Conservation (phyloP, 2,329 filamentous ascomycete genomes). For the Hawksworthiomyces lignivorus region DNA sequence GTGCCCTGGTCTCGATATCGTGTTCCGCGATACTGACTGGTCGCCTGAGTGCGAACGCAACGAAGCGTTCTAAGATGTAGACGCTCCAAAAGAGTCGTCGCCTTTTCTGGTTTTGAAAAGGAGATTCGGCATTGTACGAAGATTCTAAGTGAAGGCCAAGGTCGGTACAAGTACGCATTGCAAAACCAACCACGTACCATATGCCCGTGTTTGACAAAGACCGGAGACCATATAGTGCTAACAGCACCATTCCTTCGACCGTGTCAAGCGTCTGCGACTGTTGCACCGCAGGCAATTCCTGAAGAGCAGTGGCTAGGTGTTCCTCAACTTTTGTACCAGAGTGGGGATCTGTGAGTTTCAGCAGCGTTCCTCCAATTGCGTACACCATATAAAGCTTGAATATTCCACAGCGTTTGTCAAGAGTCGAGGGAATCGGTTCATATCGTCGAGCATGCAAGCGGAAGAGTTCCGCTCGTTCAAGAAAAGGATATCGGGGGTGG, state of each 20-base stretch:
- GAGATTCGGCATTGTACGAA: not conserved
- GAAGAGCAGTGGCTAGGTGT: slow-evolving; percentile 41
- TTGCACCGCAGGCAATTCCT: slow-evolving; percentile 38
- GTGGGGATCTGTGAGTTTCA: slow-evolving; percentile 36
- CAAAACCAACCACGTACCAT: slow-evolving; percentile 47
- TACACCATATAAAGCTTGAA: slow-evolving; percentile 46
- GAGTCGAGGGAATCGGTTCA: slow-evolving; percentile 20
- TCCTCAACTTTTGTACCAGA: slow-evolving; percentile 23
- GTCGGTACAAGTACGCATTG: slow-evolving; percentile 45
- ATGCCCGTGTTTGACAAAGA: slow-evolving; percentile 41
- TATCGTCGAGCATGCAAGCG: slow-evolving; percentile 30
- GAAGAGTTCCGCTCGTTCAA: slow-evolving; percentile 37
- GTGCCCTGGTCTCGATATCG: slow-evolving; percentile 33
- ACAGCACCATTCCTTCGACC: slow-evolving; percentile 42
- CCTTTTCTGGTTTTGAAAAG: not conserved
- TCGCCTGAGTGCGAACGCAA: slow-evolving; percentile 41
- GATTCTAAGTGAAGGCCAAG: slow-evolving; percentile 35
- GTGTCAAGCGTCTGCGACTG: slow-evolving; percentile 41
- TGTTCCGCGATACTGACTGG: slow-evolving; percentile 42
- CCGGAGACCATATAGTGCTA: slow-evolving; percentile 43
- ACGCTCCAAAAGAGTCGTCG: slow-evolving; percentile 44
- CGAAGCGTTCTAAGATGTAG: slow-evolving; percentile 41
- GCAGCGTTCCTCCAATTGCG: slow-evolving; percentile 41
- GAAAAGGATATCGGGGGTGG: slow-evolving; percentile 41
- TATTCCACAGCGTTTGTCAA: slow-evolving; percentile 30